Evolutionary conservation across 2,329 filamentous ascomycete species (phyloP).

Genomic region (Pseudogymnoascus sp.): DNA sequence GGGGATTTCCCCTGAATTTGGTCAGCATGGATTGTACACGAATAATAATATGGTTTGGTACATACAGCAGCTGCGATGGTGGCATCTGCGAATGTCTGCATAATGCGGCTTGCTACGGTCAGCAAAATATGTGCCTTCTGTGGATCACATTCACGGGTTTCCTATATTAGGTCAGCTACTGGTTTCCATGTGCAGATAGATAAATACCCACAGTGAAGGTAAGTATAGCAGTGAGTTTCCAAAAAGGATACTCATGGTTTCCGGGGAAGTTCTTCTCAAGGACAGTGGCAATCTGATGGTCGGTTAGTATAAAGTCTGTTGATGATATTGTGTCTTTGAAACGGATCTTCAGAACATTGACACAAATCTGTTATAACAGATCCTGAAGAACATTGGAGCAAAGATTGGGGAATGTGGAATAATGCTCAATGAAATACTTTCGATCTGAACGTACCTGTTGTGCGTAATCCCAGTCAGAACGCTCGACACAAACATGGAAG

Average conservation of each 20-base stretch:
- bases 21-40: not conserved
- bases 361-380: constrained; percentile 9
- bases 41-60: not conserved
- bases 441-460: constrained; percentile 21
- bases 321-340: not conserved
- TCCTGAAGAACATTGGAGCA: constrained; percentile 13
- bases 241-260: constrained; percentile 28
- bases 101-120: not conserved
- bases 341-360: constrained; percentile 16
- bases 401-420: not conserved
- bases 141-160: constrained; percentile 18
- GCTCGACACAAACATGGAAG: constrained; percentile 26
- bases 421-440: not conserved
- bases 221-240: constrained; percentile 27
- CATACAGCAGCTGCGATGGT: constrained; percentile 25
- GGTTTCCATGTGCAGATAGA: not conserved
- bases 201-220: constrained; percentile 24
- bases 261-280: constrained; percentile 27
- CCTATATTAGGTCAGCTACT: not conserved
- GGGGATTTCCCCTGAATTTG: not conserved
- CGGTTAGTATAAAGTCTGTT: not conserved
- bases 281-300: constrained; percentile 24
- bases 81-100: constrained; percentile 24
- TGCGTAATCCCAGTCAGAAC: constrained; percentile 28
- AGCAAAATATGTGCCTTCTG: constrained; percentile 23